Evolutionary conservation across 768 basidiomycete species (phyloP).

Genomic region (Suillus sp.): DNA sequence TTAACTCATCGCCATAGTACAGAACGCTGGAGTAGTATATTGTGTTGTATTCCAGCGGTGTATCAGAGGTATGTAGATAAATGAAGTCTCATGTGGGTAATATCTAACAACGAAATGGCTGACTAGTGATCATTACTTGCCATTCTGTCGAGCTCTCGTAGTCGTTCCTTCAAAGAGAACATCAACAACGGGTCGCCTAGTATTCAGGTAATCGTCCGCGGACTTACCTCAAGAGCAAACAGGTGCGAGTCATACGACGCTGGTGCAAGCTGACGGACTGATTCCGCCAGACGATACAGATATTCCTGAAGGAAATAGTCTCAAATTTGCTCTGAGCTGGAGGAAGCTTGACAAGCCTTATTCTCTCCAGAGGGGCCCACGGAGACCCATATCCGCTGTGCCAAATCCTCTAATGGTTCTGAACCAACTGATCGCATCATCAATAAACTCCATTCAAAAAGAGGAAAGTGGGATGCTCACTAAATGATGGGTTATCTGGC

Average conservation of each 20-base stretch:
- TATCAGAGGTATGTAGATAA: conserved; percentile 3
- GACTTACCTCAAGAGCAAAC: conserved; percentile 69
- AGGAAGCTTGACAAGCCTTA: conserved; percentile 51
- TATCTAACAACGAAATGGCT: neutral
- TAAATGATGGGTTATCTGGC: conserved; percentile 85
- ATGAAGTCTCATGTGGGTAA: too few species aligned
- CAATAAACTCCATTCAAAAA: neutral
- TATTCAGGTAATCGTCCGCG: neutral
- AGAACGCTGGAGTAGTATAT: neutral
- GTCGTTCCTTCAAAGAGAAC: neutral
- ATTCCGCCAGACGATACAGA: conserved; percentile 72
- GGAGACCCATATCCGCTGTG: conserved; percentile 69
- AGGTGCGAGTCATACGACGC: conserved; percentile 77
- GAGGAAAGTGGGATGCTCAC: conserved; percentile 43
- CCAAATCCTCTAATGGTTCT: conserved; percentile 71
- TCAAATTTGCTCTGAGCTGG: neutral
- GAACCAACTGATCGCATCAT: conserved; percentile 62
- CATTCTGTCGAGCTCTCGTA: neutral
- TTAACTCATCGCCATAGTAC: neutral
- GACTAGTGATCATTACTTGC: neutral
- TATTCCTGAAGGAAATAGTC: conserved; percentile 63
- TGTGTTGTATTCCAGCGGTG: neutral
- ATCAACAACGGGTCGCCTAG: neutral
- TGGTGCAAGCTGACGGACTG: conserved; percentile 74
- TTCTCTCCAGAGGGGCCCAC: conserved; percentile 89